These are phyloP conservation scores for Nothopassalora personata DNA, from an alignment of 2,329 filamentous ascomycete species.

Conservation along the genomic window DNA sequence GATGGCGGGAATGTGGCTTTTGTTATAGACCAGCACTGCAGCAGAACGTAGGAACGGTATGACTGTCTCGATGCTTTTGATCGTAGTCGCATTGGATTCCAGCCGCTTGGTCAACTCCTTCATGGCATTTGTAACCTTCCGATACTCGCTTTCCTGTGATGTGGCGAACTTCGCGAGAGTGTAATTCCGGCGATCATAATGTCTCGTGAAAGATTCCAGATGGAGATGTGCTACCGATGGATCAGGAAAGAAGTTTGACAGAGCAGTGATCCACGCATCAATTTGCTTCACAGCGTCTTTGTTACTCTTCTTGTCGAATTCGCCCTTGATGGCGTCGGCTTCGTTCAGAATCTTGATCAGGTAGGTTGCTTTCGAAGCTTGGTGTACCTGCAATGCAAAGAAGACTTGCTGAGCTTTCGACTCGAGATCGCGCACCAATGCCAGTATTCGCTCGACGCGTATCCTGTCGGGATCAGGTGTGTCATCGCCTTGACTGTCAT, in stretches of 20 bases:
- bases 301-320: conserved; percentile 66
- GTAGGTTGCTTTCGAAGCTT: conserved; percentile 67
- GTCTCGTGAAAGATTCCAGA: conserved; percentile 83
- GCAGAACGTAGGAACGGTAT: conserved; percentile 77
- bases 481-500: conserved; percentile 49
- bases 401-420: conserved; percentile 77
- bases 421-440: conserved; percentile 74
- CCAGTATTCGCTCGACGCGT: conserved; percentile 75
- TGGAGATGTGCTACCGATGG: conserved; percentile 65
- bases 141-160: conserved; percentile 81
- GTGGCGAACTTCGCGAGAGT: conserved; percentile 83
- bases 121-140: conserved; percentile 81
- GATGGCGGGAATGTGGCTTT: conserved; percentile 85
- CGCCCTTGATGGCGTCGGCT: conserved; percentile 89
- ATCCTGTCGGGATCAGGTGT: conserved; percentile 66
- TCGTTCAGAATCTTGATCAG: conserved; percentile 70
- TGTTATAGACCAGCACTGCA: conserved; percentile 83
- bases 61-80: conserved; percentile 69
- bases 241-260: conserved; percentile 74
- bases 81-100: conserved; percentile 56
- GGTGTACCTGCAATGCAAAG: conserved; percentile 75
- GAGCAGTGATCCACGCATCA: conserved; percentile 36
- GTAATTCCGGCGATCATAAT: conserved; percentile 84
- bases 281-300: conserved; percentile 60
- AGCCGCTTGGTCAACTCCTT: conserved; percentile 71